Evolutionary conservation across 176 grass and related monocot species (phyloP).

Genomic region (Bromus sterilis): DNA sequence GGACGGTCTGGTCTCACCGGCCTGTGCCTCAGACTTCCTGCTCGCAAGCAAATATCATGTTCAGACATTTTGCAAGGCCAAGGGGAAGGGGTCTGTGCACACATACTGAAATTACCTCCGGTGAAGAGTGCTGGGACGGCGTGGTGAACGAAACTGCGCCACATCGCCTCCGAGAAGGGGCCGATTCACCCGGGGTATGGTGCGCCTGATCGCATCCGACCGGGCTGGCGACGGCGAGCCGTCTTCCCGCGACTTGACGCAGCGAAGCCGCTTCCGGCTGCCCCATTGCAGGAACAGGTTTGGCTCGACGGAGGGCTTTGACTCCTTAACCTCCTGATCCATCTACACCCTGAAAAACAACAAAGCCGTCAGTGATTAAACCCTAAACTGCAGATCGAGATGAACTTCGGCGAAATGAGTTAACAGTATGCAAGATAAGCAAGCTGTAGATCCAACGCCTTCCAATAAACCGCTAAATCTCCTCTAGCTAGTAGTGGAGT

Average conservation of each 20-base stretch:
- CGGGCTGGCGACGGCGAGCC: conserved; percentile 26
- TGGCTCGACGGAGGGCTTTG: conserved; percentile 31
- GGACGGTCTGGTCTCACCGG: conserved; percentile 45
- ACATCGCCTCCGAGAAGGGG: conserved; percentile 45
- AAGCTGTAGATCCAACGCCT: not conserved
- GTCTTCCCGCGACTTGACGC: conserved; percentile 52
- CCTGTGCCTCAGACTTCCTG: conserved; percentile 55
- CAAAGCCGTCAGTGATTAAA: not conserved
- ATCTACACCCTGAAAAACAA: conserved; percentile 15
- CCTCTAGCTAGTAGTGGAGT: not conserved
- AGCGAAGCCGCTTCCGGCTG: conserved; percentile 61
- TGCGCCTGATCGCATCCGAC: conserved; percentile 21
- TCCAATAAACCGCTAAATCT: not conserved
- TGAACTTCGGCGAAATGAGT: not conserved
- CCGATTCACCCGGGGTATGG: conserved; percentile 29
- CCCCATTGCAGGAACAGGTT: conserved; percentile 74
- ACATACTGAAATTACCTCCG: conserved; percentile 40
- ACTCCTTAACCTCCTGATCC: conserved; percentile 39
- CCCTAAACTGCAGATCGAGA: not conserved
- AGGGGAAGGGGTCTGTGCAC: not conserved
- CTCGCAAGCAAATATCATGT: conserved; percentile 1
- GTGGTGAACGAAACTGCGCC: conserved; percentile 29
- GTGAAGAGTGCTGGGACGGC: conserved; percentile 47
- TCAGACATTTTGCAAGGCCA: not conserved
- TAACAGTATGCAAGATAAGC: not conserved